Base-by-base conservation (phyloP, 768 basidiomycete species). In the Amylocystis lapponica region DNA sequence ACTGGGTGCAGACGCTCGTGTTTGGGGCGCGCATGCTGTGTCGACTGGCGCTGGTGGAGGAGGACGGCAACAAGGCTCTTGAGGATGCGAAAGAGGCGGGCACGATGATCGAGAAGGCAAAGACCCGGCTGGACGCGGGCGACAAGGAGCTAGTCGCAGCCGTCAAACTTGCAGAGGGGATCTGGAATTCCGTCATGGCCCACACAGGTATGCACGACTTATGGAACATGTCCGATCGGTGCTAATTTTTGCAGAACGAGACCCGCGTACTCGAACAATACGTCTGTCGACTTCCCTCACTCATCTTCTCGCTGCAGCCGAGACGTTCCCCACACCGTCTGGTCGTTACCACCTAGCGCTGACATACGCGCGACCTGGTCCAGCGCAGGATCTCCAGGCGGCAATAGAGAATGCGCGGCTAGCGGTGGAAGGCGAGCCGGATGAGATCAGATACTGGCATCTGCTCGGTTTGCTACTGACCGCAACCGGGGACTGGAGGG, bases 281-380 rank as follows among this genome's bases (percentile, higher is more conserved):
- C 78, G 75, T 16, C 74, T 95, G 36, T 61, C 71, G 2, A 63
- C 75, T 14, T 78, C 87, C 0, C 74, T 83, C 40, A 47, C 59
- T 0, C 66, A 75, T 27, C 73, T 84, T 25, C 54, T 68, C 5
- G 59, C 56, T 6, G 79, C 86, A 2, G 63, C 80, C 14, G 62
- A 67, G 14, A 50, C 62, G 16, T 62, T 70, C 21, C 66, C 83
- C 0, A 75, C 76, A 0, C 67, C 86, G 1, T 67, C 73, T 3
- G 79, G 75, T 0, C 74, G 83, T 52, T 91, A 85, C 54, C 87
- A 94, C 42, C 75, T 93, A n/a, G 84, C 94, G 0, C 66, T 90
- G 7, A 83, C 83, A 0, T 74, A 79, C 38, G 69, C 80, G 5
- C 80, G 79, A 23, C 74, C 81, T 1, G 81, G 84, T 12, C 75